These are phyloP conservation scores for Oropetium thomaeum DNA, from an alignment of 176 grass and related monocot species.

Conservation along the genomic window DNA sequence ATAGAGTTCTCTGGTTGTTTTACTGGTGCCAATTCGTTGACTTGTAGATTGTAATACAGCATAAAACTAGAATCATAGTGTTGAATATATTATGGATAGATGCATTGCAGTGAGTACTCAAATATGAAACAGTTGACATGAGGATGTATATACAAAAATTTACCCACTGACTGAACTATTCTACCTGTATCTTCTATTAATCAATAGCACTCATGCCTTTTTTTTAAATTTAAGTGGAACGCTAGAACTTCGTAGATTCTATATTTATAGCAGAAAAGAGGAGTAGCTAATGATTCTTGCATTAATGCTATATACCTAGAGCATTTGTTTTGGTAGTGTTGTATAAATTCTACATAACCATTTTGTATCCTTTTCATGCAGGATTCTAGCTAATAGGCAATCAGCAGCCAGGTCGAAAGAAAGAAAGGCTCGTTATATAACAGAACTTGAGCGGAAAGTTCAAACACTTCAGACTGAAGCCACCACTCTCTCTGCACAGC, in stretches of 20 bases:
- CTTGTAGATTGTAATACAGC: neutral
- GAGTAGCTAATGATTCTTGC: slow-evolving; percentile 16
- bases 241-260: neutral
- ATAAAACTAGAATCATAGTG: neutral
- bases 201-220: neutral
- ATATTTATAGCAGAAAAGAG: neutral
- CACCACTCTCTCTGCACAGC: slow-evolving; percentile 93
- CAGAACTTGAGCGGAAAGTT: slow-evolving; percentile 92
- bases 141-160: neutral
- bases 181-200: neutral
- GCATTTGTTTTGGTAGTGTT: neutral
- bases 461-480: slow-evolving; percentile 99
- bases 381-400: slow-evolving; percentile 94
- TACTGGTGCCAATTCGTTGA: neutral
- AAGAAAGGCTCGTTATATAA: slow-evolving; percentile 97
- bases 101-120: neutral
- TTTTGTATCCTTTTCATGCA: slow-evolving; percentile 38
- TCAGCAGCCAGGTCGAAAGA: slow-evolving; percentile 98
- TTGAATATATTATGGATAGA: neutral
- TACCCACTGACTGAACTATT: neutral
- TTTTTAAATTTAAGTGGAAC: neutral
- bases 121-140: neutral
- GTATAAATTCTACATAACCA: slow-evolving; percentile 19
- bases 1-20: neutral
- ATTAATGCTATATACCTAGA: neutral